Percentiles rank a stretch among this genome's conserved stretches.
Conservation (phyloP, 2,329 filamentous ascomycete genomes). For the Ophiostoma tasmaniense region DNA sequence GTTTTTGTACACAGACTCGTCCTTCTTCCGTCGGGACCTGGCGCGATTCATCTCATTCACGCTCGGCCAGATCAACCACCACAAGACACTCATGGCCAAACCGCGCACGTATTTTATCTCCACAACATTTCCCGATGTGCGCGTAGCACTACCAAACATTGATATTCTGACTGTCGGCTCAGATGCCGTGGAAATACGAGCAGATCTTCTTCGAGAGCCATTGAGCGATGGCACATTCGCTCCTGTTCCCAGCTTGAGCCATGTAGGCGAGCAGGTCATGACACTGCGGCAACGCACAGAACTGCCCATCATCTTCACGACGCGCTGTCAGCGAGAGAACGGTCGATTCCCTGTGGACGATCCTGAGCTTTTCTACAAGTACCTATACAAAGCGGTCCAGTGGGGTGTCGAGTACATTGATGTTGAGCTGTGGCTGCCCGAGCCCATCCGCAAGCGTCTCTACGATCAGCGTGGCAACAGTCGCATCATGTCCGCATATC, state of each 20-base stretch:
- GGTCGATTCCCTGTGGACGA: slow-evolving; percentile 79
- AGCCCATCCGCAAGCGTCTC: slow-evolving; percentile 59
- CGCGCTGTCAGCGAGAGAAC: slow-evolving; percentile 71
- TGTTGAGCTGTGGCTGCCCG: slow-evolving; percentile 79
- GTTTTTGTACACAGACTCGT: slow-evolving; percentile 67
- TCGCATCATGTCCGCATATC: slow-evolving; percentile 84
- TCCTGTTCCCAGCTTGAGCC: slow-evolving; percentile 66
- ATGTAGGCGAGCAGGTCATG: slow-evolving; percentile 83
- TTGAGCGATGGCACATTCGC: slow-evolving; percentile 53
- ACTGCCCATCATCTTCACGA: slow-evolving; percentile 84
- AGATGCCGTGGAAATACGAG: slow-evolving; percentile 76
- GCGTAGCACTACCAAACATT: slow-evolving; percentile 71
- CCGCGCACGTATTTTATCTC: slow-evolving; percentile 76
- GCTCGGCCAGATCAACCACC: slow-evolving; percentile 68
- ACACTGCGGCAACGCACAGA: slow-evolving; percentile 73
- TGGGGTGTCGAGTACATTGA: slow-evolving; percentile 89
- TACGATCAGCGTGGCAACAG: slow-evolving; percentile 66
- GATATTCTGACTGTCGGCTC: slow-evolving; percentile 82
- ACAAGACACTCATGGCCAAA: slow-evolving; percentile 69
- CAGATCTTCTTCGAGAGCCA: slow-evolving; percentile 71
- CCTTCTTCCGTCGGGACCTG: slow-evolving; percentile 66
- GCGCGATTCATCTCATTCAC: slow-evolving; percentile 72
- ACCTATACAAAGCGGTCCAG: slow-evolving; percentile 74
- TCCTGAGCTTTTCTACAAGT: slow-evolving; percentile 64
- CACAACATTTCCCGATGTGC: slow-evolving; percentile 80